Base-by-base conservation (phyloP, 148 eudicot genomes). In the Pharnaceum exiguum region DNA sequence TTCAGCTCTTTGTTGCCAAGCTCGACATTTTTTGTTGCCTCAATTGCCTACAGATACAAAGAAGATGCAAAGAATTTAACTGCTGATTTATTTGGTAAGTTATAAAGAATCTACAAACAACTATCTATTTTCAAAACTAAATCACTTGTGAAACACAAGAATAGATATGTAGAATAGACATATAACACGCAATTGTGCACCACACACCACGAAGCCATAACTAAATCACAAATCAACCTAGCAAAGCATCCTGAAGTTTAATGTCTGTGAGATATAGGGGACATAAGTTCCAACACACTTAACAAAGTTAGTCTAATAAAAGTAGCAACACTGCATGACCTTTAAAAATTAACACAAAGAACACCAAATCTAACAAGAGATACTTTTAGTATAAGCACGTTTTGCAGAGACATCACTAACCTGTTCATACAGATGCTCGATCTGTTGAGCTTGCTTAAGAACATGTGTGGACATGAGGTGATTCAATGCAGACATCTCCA, bases 401-500 rank as follows among this genome's bases (percentile, higher is more conserved):
- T n/a, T n/a, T n/a, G n/a, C 5, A 25, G 16, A 13, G 32, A n/a
- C 40, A 27, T 25, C 44, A 22, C 74, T 73, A 29, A 93, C 98
- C 91, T 93, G 96, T 16, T 93, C 95, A 59, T 89, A 93, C 75
- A 93, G 67, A 72, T 65, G 49, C 79, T 93, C 96, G 33, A 93
- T 93, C 68, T 88, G 96, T 59, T 89, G 86, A 46, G 90, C 73
- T 76, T 93, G 96, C 63, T 93, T 87, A 67, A 89, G 79, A 58
- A 93, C 96, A 70, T 93, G 95, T 26, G 96, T 86, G 25, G 99
- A 89, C 89, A 93, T 88, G 45, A 93, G 91, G 64, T 93, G 99
- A 75, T 89, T 89, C 57, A 93, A 65, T 19, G 95, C 96, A 63
- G 99, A 93, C 91, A 93, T 84, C 69, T 93, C 99, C 48, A 93